Evolutionary conservation across 495 filamentous ascomycete genomes (phyloP), one percentile per base, ranked within the genome.

Genomic region (Daldinia caldariorum): DNA sequence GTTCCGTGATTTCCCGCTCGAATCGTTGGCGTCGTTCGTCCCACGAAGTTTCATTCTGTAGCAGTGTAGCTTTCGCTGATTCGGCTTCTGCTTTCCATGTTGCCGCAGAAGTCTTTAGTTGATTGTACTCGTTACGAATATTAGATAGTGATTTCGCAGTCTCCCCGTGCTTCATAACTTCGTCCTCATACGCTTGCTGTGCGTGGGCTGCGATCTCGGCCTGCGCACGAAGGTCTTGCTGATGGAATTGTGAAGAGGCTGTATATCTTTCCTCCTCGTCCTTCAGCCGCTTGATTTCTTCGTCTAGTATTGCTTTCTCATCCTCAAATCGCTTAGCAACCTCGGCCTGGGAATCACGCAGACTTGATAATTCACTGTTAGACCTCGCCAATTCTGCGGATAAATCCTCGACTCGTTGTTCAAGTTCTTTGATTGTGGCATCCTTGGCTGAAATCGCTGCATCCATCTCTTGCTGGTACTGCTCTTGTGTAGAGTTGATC

Each of bases 101-200:
- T 34, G 89, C 89, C 16, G 91, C 81, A 45, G 96, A 86, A 0
- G 91, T 89, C 78, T 90, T 92, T 50, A 98, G 80, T 51, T 94
- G 83, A 73, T 96, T 93, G 77, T 91, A 85, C 69, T 98, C 93
- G 8, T 80, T 83, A 41, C 96, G 91, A 54, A 96, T 81, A 43
- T 83, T 84, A 64, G 96, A 92, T 26, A 98, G 79, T 18, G 87
- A 84, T 79, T 93, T 92, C 1, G 94, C 92, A 14, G 96, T 94
- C 65, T 97, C 93, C 3, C 93, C 94, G 76, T 99, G 96, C 78
- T 94, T 97, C 72, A 97, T 87, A 1, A 98, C 85, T 72, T 98
- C 96, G 57, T 86, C 88, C 76, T 99, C 96, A 72, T 99, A 99
- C 66, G 94, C 93, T 69, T 96, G 90, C 76, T 98, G 96, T 6